Percentiles rank a stretch among this genome's conserved stretches.
phyloP scores from a whole-genome alignment of 2,329 filamentous ascomycete genomes.

The Neofusicoccum laricinum region DNA sequence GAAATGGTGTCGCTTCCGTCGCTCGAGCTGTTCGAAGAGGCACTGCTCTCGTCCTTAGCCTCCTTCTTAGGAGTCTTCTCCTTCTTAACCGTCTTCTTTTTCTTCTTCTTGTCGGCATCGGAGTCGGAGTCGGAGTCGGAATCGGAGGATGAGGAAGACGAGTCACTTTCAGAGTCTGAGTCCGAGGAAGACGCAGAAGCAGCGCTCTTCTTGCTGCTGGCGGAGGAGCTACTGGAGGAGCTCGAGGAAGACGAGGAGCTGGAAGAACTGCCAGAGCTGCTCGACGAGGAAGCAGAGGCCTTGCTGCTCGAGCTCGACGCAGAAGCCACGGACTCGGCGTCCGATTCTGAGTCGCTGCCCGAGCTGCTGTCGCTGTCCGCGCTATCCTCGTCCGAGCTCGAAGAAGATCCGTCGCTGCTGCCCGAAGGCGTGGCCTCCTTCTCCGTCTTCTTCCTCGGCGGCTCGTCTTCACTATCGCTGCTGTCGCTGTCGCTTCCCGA shows the following conservation, averaged over 20 bases:
- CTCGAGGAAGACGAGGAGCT: neutral
- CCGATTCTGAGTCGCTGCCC: constrained; percentile 9
- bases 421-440: constrained; percentile 26
- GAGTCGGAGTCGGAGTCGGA: constrained; percentile 10
- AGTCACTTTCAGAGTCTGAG: constrained; percentile 11
- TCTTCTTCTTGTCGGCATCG: neutral
- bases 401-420: constrained; percentile 16
- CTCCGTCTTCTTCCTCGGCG: constrained; percentile 20
- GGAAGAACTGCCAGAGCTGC: neutral
- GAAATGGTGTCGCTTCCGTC: constrained; percentile 42
- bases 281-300: neutral
- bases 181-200: neutral
- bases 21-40: constrained; percentile 23
- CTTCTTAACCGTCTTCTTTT: neutral
- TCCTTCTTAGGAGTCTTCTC: constrained; percentile 7
- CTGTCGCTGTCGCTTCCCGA: constrained; percentile 17
- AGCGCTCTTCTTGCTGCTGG: neutral
- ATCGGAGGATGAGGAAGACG: neutral
- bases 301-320: constrained; percentile 4
- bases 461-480: constrained; percentile 24
- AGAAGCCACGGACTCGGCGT: constrained; percentile 5
- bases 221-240: neutral
- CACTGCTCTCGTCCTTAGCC: neutral
- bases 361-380: constrained; percentile 3
- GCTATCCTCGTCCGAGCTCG: constrained; percentile 17